Evolutionary conservation across 345 rosid species (phyloP).

Genomic region (Eucalyptus melliodora): DNA sequence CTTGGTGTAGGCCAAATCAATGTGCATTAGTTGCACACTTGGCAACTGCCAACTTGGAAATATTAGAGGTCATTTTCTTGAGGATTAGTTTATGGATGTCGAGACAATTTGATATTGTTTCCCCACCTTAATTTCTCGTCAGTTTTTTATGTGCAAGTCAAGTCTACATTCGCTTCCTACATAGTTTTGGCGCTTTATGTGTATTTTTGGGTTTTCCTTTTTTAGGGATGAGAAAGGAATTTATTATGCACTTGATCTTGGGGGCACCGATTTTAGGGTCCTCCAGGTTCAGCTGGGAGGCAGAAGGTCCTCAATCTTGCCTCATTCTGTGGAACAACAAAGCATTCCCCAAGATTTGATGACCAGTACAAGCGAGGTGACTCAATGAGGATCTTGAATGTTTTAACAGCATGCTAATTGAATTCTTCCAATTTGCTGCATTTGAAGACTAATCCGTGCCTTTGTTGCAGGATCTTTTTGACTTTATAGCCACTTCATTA

Average conservation of each 20-base stretch:
- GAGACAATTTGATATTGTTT: not conserved
- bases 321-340: conserved; percentile 45
- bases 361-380: conserved; percentile 73
- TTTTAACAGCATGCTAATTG: not conserved
- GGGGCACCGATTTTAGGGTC: conserved; percentile 78
- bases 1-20: not conserved
- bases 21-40: not conserved
- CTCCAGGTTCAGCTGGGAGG: conserved; percentile 76
- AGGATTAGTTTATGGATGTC: not conserved
- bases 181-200: not conserved
- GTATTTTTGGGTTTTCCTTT: not conserved
- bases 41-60: not conserved
- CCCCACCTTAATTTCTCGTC: not conserved
- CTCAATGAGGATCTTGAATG: not conserved
- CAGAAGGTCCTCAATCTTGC: conserved; percentile 45
- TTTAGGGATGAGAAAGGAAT: conserved; percentile 81
- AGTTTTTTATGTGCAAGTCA: not conserved
- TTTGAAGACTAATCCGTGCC: not conserved
- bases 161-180: not conserved
- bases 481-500: conserved; percentile 57
- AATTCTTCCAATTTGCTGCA: not conserved
- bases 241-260: conserved; percentile 86
- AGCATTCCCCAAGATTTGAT: conserved; percentile 63
- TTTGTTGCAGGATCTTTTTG: conserved; percentile 64
- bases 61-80: not conserved